phyloP scores from a whole-genome alignment of 2,329 filamentous ascomycete genomes.

The Venturia effusa region DNA sequence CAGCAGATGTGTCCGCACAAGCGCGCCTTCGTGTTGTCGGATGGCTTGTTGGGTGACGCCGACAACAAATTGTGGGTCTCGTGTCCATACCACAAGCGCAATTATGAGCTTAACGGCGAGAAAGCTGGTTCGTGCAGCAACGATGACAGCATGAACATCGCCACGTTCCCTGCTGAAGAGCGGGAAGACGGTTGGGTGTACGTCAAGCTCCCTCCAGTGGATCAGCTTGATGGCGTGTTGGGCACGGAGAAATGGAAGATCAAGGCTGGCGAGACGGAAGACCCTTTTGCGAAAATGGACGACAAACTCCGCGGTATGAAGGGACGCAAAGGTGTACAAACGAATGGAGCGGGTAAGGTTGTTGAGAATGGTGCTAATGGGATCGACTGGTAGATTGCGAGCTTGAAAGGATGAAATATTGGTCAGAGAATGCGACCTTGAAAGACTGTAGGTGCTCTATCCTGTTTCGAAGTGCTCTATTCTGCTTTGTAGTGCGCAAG shows the following conservation, averaged over 20 bases:
- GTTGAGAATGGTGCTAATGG: background rate
- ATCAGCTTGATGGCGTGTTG: slow-evolving; percentile 67
- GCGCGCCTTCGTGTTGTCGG: slow-evolving; percentile 76
- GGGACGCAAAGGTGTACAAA: slow-evolving; percentile 35
- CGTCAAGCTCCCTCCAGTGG: slow-evolving; percentile 65
- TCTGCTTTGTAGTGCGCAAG: too few relatives aligned
- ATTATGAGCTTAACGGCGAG: slow-evolving; percentile 62
- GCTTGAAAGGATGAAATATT: too few relatives aligned
- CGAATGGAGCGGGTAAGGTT: background rate
- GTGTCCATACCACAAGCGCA: slow-evolving; percentile 83
- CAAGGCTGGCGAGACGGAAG: slow-evolving; percentile 53
- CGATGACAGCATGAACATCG: slow-evolving; percentile 62
- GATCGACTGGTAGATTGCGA: background rate
- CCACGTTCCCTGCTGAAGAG: slow-evolving; percentile 68
- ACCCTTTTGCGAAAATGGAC: slow-evolving; percentile 46
- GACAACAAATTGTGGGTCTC: slow-evolving; percentile 65
- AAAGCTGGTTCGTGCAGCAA: slow-evolving; percentile 63
- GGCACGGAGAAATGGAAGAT: slow-evolving; percentile 73
- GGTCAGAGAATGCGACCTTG: too few relatives aligned
- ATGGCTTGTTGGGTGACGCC: slow-evolving; percentile 68
- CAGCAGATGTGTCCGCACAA: slow-evolving; percentile 96
- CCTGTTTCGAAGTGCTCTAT: too few relatives aligned
- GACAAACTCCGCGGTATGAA: slow-evolving; percentile 42
- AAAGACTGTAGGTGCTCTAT: too few relatives aligned
- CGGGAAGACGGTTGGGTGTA: slow-evolving; percentile 68